Evolutionary conservation across 139 green algal genomes (phyloP).

Genomic region (Spirogloea muscicola): DNA sequence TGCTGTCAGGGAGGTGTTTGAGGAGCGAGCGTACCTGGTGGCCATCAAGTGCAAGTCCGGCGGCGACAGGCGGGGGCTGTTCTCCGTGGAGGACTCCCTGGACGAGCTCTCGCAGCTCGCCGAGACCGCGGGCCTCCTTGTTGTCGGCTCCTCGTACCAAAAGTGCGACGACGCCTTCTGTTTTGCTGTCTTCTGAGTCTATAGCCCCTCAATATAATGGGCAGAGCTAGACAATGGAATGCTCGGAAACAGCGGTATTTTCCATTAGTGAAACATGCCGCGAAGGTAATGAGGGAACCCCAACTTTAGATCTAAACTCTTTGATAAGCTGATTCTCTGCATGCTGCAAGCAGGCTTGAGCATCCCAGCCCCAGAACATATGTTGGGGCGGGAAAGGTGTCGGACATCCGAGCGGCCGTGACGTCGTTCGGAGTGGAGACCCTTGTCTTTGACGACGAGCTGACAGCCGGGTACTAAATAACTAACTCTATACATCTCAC

Average conservation of each 20-base stretch:
- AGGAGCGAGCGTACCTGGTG: constrained; percentile 42
- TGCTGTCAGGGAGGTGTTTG: constrained; percentile 35
- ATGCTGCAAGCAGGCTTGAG: constrained; percentile 66
- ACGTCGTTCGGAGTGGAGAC: constrained; percentile 62
- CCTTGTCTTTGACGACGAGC: constrained; percentile 93
- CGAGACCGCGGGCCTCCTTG: constrained; percentile 81
- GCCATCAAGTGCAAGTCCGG: constrained; percentile 29
- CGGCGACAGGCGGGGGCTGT: background rate
- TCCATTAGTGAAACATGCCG: too few species aligned
- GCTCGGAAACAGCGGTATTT: too few species aligned
- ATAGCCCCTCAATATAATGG: too few species aligned
- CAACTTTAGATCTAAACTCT: background rate
- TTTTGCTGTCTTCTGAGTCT: background rate
- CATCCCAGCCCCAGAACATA: constrained; percentile 77
- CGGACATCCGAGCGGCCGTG: constrained; percentile 59
- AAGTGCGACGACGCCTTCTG: too few species aligned
- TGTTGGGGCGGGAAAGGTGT: constrained; percentile 83
- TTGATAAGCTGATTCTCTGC: background rate
- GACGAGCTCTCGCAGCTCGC: constrained; percentile 84
- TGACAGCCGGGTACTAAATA: constrained; percentile 70
- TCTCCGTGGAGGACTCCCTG: constrained; percentile 73
- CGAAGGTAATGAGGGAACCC: background rate
- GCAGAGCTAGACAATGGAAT: too few species aligned
- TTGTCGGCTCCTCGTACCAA: constrained; percentile 80
- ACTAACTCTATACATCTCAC: too few species aligned